phyloP scores from a whole-genome alignment of 345 rosid species.

The Populus pruinosa region DNA sequence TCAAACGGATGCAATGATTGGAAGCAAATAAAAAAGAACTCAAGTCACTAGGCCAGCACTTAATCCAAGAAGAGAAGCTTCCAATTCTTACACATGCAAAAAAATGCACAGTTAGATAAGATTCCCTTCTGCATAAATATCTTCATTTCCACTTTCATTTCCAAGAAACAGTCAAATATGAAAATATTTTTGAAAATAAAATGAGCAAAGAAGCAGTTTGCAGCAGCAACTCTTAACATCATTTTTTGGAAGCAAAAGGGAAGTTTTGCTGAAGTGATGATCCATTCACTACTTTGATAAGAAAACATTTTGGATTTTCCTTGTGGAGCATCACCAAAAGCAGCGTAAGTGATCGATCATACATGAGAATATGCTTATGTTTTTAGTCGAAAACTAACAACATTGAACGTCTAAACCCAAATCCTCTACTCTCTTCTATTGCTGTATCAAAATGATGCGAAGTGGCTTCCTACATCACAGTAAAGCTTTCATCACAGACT shows the following conservation, averaged over 20 bases:
- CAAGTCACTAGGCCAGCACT: not conserved
- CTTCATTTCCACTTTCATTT: not conserved
- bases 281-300: not conserved
- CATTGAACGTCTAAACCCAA: not conserved
- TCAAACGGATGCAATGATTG: not conserved
- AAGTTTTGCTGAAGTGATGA: not conserved
- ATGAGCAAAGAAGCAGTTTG: not conserved
- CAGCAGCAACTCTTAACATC: not conserved
- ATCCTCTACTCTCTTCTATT: not conserved
- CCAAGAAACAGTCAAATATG: not conserved
- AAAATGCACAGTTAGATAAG: not conserved
- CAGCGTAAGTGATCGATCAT: not conserved
- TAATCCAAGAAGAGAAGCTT: not conserved
- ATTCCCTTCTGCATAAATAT: not conserved
- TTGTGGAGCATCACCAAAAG: not conserved
- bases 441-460: not conserved
- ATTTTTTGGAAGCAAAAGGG: not conserved
- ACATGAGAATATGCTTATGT: not conserved
- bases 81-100: not conserved
- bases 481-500: not conserved
- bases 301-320: not conserved
- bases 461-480: not conserved
- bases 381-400: not conserved
- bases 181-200: not conserved
- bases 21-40: not conserved